phyloP scores from a whole-genome alignment of 2,329 filamentous ascomycete genomes.

The Zalaria obscura region DNA sequence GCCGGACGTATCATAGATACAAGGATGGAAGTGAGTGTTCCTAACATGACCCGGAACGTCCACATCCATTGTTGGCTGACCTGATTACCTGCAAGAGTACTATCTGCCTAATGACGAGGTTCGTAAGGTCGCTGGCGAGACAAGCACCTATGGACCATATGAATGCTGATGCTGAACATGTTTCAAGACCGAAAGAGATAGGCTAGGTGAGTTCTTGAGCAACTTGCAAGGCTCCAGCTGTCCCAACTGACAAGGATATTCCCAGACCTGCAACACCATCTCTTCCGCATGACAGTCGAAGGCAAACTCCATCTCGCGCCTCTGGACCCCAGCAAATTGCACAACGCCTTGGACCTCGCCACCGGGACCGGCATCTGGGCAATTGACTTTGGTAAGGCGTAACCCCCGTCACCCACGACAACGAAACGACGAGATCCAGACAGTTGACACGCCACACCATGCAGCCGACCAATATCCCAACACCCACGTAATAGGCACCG shows the following conservation, averaged over 20 bases:
- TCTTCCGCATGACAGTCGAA: conserved; percentile 15
- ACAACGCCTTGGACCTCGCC: neutral
- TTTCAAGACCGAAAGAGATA: neutral
- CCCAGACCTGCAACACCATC: conserved; percentile 25
- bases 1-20: too few species aligned
- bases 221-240: too few species aligned
- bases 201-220: neutral
- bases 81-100: neutral
- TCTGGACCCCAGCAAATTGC: neutral
- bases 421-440: too few species aligned
- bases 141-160: neutral
- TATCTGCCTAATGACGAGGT: conserved; percentile 13
- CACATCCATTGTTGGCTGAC: too few species aligned
- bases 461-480: neutral
- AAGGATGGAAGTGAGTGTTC: too few species aligned
- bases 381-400: conserved; percentile 1
- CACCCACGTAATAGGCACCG: conserved; percentile 6
- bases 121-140: neutral
- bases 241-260: too few species aligned
- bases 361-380: conserved; percentile 5
- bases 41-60: too few species aligned
- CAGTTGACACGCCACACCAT: too few species aligned
- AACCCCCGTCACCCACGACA: too few species aligned
- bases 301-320: conserved; percentile 6
- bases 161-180: neutral